Percentiles rank a stretch among this genome's conserved stretches.
Evolutionary conservation across 2,329 filamentous ascomycete genomes (phyloP).

Genomic region (Exserohilum rostratum): DNA sequence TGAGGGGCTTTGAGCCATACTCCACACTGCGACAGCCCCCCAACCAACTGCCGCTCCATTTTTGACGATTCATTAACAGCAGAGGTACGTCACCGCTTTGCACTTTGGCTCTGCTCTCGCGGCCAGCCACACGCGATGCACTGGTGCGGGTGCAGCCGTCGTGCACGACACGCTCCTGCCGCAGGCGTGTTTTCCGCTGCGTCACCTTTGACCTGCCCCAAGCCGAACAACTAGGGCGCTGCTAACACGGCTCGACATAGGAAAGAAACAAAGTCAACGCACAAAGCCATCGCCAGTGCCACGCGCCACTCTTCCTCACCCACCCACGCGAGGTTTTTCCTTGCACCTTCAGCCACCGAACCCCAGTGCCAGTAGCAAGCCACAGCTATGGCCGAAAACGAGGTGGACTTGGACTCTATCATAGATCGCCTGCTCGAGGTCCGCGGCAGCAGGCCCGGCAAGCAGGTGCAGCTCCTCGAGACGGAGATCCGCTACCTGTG

Average conservation of each 20-base stretch:
- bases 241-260: constrained; percentile 26
- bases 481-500: constrained; percentile 96
- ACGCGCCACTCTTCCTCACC: constrained; percentile 36
- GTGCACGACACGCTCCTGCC: constrained; percentile 21
- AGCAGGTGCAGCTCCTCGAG: constrained; percentile 97
- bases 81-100: constrained; percentile 38
- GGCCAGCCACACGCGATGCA: constrained; percentile 1
- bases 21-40: constrained; percentile 37
- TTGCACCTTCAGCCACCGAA: constrained; percentile 35
- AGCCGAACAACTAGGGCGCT: constrained; percentile 13
- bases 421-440: constrained; percentile 98
- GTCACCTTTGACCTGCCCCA: constrained; percentile 17
- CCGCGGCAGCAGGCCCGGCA: constrained; percentile 94
- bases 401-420: constrained; percentile 99
- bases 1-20: constrained; percentile 51
- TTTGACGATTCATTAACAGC: constrained; percentile 27
- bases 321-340: constrained; percentile 45
- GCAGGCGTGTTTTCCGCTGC: constrained; percentile 11
- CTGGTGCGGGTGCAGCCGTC: constrained; percentile 1
- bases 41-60: constrained; percentile 23
- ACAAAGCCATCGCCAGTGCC: constrained; percentile 15
- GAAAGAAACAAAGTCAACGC: constrained; percentile 19
- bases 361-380: constrained; percentile 42
- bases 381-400: constrained; percentile 75
- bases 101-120: background rate